phyloP scores from a whole-genome alignment of 192 early-diverging fungal genomes.

The Funneliformis mosseae region DNA sequence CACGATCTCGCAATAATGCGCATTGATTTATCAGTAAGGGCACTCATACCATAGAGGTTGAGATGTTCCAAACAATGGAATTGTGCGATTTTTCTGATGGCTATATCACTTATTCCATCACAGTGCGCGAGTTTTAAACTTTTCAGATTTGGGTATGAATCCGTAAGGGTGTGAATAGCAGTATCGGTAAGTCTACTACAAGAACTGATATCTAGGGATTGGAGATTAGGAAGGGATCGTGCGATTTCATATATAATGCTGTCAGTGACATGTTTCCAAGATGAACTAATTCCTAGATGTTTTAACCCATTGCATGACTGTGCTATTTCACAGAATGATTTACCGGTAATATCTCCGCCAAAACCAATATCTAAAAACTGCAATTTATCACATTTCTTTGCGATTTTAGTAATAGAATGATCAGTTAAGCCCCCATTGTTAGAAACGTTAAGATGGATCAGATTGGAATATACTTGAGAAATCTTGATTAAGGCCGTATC shows the following conservation, averaged over 20 bases:
- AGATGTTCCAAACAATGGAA: background rate
- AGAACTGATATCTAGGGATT: too few relatives aligned
- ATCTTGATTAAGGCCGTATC: too few relatives aligned
- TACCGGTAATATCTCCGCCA: too few relatives aligned
- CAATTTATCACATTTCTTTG: too few relatives aligned
- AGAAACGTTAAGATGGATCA: background rate
- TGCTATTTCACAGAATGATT: background rate
- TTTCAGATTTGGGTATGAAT: constrained; percentile 5
- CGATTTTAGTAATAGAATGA: too few relatives aligned
- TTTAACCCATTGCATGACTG: background rate
- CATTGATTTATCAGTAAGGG: too few relatives aligned
- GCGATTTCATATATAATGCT: too few relatives aligned
- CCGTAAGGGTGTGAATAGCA: background rate
- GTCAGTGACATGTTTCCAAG: too few relatives aligned
- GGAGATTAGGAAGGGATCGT: too few relatives aligned
- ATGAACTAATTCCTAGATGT: background rate
- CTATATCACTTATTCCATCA: constrained; percentile 11
- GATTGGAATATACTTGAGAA: background rate
- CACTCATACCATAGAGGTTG: too few relatives aligned
- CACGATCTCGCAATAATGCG: background rate
- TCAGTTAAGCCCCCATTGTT: too few relatives aligned
- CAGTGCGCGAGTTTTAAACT: background rate
- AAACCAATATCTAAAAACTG: too few relatives aligned
- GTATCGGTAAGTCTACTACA: background rate
- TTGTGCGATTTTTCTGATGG: constrained; percentile 1